phyloP scores from a whole-genome alignment of 2,329 filamentous ascomycete genomes.

The Scedosporium apiospermum region DNA sequence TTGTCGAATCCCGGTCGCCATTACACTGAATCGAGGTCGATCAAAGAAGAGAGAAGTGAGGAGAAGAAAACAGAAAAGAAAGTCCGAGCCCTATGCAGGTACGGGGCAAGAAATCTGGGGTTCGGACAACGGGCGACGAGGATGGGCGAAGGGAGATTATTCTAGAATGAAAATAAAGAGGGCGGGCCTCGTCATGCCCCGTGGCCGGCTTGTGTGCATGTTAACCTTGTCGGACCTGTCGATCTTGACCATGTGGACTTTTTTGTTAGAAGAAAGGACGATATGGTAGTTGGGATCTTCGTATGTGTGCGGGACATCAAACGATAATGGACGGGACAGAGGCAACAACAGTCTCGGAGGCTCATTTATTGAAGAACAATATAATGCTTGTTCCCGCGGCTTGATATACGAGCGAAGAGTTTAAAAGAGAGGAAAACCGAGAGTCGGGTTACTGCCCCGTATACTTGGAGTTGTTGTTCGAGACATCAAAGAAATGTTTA shows the following conservation, averaged over 20 bases:
- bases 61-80: background rate
- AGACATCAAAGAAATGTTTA: background rate
- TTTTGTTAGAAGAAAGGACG: background rate
- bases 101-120: background rate
- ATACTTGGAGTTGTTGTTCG: background rate
- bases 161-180: no score
- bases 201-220: background rate
- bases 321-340: background rate
- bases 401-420: background rate
- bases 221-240: background rate
- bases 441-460: background rate
- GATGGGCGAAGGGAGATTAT: no score
- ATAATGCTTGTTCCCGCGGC: background rate
- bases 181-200: background rate
- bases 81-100: background rate
- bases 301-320: background rate
- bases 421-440: background rate
- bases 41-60: background rate
- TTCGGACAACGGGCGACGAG: background rate
- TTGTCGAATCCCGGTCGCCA: background rate
- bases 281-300: background rate
- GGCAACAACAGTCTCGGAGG: background rate
- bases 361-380: background rate
- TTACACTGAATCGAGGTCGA: background rate
- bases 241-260: background rate